Evolutionary conservation across 1,284 basidiomycete genomes (phyloP), one percentile per base, ranked within the genome.

Genomic region (Cronartium quercuum): DNA sequence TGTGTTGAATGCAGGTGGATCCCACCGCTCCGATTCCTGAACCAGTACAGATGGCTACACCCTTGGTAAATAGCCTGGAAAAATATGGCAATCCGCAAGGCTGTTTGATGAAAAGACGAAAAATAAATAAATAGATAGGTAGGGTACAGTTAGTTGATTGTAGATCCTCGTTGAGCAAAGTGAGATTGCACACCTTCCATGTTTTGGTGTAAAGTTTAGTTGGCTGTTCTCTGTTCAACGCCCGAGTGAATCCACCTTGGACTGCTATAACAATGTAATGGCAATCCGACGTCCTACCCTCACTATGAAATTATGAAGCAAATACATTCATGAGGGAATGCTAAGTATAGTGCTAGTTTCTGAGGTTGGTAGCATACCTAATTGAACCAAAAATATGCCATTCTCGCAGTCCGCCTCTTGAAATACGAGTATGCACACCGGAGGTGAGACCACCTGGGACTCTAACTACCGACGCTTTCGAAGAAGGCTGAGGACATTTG

Each of bases 31-130:
- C 89, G 71, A 90, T 86, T 76, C 89, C 89, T 10, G 89, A 90
- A 64, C 89, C 89, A 0, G 89, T 90, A 81, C 89, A 90, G 76
- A 90, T 86, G 78, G 89, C 88, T 76, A 90, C 87, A 21, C 89
- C 89, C 77, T 88, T 86, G 76, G 82, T 88, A 82, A 91, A 91
- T 15, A 91, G 79, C 0, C 83, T 86, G 5, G 89, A 90, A 0
- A 89, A 90, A 80, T 91, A 89, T 24, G 89, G 90, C 55, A 91
- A 88, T 76, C 89, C 90, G 24, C 89, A 90, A 78, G 91, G 87
- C 88, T 89, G 37, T 37, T 35, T 18, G 42, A 34, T 7, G 18
- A 15, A n/a, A 21, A 12, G 18, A 47, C 64, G 40, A 57, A 34
- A 18, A 47, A 12, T 15, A 15, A 24, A 65, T 12, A 15, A n/a